phyloP scores from a whole-genome alignment of 2,329 filamentous ascomycete species.

The Macrophomina phaseolina region DNA sequence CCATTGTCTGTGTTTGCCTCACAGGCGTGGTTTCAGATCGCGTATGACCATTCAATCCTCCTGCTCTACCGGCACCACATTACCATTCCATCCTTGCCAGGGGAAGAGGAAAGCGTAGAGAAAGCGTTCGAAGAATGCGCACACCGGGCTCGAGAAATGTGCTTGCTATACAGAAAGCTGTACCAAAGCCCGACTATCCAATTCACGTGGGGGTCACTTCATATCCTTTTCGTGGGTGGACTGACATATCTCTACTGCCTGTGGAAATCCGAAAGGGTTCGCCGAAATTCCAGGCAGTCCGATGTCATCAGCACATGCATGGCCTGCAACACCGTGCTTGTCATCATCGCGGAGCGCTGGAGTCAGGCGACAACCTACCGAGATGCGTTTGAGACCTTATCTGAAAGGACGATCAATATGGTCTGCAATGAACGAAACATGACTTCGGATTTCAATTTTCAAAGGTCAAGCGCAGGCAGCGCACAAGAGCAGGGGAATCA shows the following conservation, averaged over 20 bases:
- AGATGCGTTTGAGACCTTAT: slow-evolving; percentile 36
- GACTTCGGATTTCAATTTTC: not conserved
- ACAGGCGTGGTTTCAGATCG: slow-evolving; percentile 46
- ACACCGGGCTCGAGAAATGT: slow-evolving; percentile 36
- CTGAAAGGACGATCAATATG: slow-evolving; percentile 31
- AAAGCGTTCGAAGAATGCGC: slow-evolving; percentile 30
- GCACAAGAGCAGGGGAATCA: not conserved
- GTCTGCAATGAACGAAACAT: slow-evolving; percentile 15
- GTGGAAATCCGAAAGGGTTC: slow-evolving; percentile 33
- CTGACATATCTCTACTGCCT: slow-evolving; percentile 46
- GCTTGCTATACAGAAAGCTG: slow-evolving; percentile 42
- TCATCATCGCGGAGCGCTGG: slow-evolving; percentile 46
- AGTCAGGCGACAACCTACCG: slow-evolving; percentile 41
- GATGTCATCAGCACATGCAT: slow-evolving; percentile 42
- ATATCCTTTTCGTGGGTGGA: slow-evolving; percentile 45
- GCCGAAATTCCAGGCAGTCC: slow-evolving; percentile 22
- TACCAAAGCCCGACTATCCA: slow-evolving; percentile 39
- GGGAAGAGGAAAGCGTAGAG: slow-evolving; percentile 18
- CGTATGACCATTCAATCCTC: slow-evolving; percentile 48
- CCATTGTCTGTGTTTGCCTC: slow-evolving; percentile 44
- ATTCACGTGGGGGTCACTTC: slow-evolving; percentile 42
- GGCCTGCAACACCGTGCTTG: slow-evolving; percentile 43
- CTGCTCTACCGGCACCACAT: slow-evolving; percentile 43
- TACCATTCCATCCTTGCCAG: not conserved
- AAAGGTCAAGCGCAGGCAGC: not conserved